phyloP scores from a whole-genome alignment of 1,139 yeast genomes.

The Geotrichum carabidarum region DNA sequence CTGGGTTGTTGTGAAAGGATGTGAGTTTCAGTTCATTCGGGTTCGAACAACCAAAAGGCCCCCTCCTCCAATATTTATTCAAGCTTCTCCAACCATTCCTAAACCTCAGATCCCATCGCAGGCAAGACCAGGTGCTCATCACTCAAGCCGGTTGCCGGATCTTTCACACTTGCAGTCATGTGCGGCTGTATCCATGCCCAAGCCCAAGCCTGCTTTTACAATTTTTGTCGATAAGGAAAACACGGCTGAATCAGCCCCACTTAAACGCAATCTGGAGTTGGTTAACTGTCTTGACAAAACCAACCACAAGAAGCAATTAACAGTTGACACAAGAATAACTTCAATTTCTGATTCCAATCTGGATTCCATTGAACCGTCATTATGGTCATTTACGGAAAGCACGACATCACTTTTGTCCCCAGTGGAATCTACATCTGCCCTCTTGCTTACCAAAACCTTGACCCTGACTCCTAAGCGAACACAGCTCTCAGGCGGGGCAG shows the following conservation, averaged over 20 bases:
- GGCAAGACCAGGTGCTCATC: background rate
- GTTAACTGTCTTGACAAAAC: no score
- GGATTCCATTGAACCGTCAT: no score
- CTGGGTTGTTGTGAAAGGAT: conserved; percentile 84
- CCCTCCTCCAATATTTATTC: background rate
- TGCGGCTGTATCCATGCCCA: background rate
- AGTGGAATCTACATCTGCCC: background rate
- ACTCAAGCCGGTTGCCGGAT: background rate
- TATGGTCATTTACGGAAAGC: no score
- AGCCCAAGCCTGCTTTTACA: background rate
- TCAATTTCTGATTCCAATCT: no score
- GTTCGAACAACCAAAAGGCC: background rate
- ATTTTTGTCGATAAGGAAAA: no score
- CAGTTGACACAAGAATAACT: no score
- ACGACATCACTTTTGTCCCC: background rate
- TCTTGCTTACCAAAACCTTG: background rate
- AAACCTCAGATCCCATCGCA: background rate
- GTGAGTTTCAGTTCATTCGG: conserved; percentile 69
- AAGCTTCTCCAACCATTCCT: background rate
- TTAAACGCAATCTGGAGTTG: no score
- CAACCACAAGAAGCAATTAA: no score
- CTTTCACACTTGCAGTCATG: background rate
- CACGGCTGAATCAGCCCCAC: no score
- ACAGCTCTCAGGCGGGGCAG: background rate
- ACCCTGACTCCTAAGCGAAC: background rate